Base-by-base conservation (phyloP, 495 filamentous ascomycete species). In the Xylaria flabelliformis region DNA sequence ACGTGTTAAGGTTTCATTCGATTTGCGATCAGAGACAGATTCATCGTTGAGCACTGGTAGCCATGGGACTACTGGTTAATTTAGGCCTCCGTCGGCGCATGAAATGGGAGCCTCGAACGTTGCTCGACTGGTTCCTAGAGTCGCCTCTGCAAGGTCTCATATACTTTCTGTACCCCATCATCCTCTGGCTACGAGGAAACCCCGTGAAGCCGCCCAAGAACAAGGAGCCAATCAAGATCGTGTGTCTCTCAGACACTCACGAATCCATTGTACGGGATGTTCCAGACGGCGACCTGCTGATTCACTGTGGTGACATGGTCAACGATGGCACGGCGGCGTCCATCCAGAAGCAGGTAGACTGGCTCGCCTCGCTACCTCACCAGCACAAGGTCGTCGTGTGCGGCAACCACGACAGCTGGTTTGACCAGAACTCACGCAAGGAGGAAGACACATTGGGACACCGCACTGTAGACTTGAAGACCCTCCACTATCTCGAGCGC, bases 181-280 rank as follows among this genome's bases (percentile, higher is more conserved):
- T 95, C 44, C 84, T 90, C 19, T 85, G 82, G 74, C 85, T 95
- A 21, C 89, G 92, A 32, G 88, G 90, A 0, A 79, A 85, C 48
- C 63, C 91, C 4, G 86, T 86, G 66, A 83, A 80, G 6, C 83
- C 88, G 19, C 85, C 89, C 1, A 82, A 83, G 36, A 77, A 84
- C 58, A 79, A 81, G 17, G 83, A 79, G 0, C 85, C 88, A 0
- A 91, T 97, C 74, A 88, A 90, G 44, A 86, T 98, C 44, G 91
- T 98, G 63, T 97, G 92, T 77, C 90, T 98, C 48, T 96, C 94
- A 1, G 95, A 98, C 80, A 97, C 95, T 9, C 95, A 98, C 78
- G 88, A 86, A 19, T 81, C 87, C 32, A 85, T 74, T 4, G 89
- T 89, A 34, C 73, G 76, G 1, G 78, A 88, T 32, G 81, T 97